Evolutionary conservation across 192 early-diverging fungal species (phyloP), one percentile per base, ranked within the genome.

Genomic region (Helicostylum pulchrum): DNA sequence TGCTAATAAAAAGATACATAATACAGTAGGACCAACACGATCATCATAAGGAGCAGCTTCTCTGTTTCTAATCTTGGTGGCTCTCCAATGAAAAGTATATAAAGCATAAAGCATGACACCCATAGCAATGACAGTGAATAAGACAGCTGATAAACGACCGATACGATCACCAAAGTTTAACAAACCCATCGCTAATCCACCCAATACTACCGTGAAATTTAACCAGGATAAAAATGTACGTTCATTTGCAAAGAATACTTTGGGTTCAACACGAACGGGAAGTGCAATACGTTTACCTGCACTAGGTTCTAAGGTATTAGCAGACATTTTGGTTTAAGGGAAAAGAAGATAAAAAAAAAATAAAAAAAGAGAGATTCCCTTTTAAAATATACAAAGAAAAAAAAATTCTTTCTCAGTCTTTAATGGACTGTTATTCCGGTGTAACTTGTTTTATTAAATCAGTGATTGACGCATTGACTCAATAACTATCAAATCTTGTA

Each of bases 231-330:
- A 76, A 59, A 95, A 94, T 1, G 94, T 96, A 19, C 94, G 84
- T 76, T 96, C 94, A 70, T 97, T 97, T 34, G 93, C 93, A 75
- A 97, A 95, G 71, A 94, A 95, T 11, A 95, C 90, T 65, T 97
- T 97, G 61, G 92, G 92, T 46, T 94, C 90, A n/a, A 92, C 82
- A 7, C 89, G 83, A 34, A 88, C 79, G 3, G 90, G 90, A 5
- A 90, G 69, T 26, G 84, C 88, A 56, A 92, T 90, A 17, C 90
- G 87, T 76, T 86, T 90, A 47, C 50, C 50, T 17, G 31, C 17
- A 26, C 50, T 64, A 9, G 62, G 50, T 64, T 64, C 62, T 3
- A 64, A 30, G 34, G 14, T 20, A 45, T 30, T 56, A 20, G 31
- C 54, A 56, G 54, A 56, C 54, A 56, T 56, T 9, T 56, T 51